Percentiles rank a stretch among this genome's conserved stretches.
These are phyloP conservation scores for Phytophthora cryptogea DNA, from an alignment of 352 stramenopile genomes.

Conservation along the genomic window DNA sequence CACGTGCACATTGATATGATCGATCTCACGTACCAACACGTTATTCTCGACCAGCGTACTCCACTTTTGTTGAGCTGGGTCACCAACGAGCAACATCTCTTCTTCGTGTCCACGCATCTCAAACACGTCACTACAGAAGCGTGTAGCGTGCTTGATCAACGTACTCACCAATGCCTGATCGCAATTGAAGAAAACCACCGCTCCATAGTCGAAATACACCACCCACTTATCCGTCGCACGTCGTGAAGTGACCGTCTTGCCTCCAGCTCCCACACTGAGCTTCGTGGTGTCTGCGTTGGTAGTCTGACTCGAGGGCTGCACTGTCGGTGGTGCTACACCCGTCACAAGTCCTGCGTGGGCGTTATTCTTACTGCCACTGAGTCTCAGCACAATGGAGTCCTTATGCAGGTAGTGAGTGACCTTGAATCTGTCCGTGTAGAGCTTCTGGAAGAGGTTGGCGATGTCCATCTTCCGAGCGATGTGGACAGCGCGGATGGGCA, in stretches of 20 bases:
- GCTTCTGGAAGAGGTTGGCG: constrained; percentile 82
- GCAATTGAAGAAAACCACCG: constrained; percentile 94
- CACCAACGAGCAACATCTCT: constrained; percentile 72
- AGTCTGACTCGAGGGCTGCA: constrained; percentile 11
- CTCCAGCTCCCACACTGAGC: constrained; percentile 45
- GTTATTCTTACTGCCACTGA: constrained; percentile 51
- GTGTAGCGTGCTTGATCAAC: constrained; percentile 76
- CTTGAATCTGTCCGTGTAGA: constrained; percentile 87
- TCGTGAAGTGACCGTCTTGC: constrained; percentile 61
- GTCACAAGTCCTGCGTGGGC: constrained; percentile 41
- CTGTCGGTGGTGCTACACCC: constrained; percentile 27
- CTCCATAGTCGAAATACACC: constrained; percentile 93
- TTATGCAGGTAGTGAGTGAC: constrained; percentile 82
- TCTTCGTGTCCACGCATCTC: constrained; percentile 82
- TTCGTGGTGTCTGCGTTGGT: constrained; percentile 42
- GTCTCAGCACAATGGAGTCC: constrained; percentile 77
- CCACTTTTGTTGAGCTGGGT: constrained; percentile 75
- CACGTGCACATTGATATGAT: constrained; percentile 89
- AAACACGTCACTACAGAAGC: constrained; percentile 78
- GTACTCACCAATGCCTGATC: constrained; percentile 76
- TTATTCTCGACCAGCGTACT: constrained; percentile 86
- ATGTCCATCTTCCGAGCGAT: constrained; percentile 89
- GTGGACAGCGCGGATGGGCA: constrained; percentile 84
- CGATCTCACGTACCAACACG: constrained; percentile 78
- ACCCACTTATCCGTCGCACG: constrained; percentile 92